Evolutionary conservation across 768 basidiomycete species (phyloP), one percentile per base, ranked within the genome.

Genomic region (Suillus decipiens): DNA sequence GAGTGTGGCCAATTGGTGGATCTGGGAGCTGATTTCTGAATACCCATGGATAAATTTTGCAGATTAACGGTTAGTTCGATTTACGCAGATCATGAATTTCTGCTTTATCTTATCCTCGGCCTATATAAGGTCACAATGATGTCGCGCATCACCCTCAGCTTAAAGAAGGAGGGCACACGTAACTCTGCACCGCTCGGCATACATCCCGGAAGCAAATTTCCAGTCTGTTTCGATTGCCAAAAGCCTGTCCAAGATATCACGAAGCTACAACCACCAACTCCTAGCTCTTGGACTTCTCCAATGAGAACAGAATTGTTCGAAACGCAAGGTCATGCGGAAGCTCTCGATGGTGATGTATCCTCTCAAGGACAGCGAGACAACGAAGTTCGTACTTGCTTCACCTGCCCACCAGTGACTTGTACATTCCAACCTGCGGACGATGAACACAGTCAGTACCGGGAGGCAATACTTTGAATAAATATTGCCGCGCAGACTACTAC

Each of bases 131-230:
- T 89, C 12, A 78, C 84, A 0, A 89, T 88, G 84, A 87, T 88
- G 81, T 88, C 86, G 3, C 81, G 88, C 14, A 88, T 89, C 57
- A 88, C 87, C 0, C 79, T 89, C 36, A 85, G 82, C 69, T 78
- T 88, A 14, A 83, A 77, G 72, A 84, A 82, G 70, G 75, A 73
- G 43, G 60, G 54, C 15, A 7, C 19, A 10, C 59, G 22, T 15
- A 34, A 42, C 24, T 42, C 63, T n/a, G 34, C 22, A 10, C 33
- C 39, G 17, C 24, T 28, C 24, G 39, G 41, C 37, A 56, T 14
- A 56, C 36, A 56, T 24, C 24, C 17, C 6, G 22, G 17, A 39
- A 39, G 37, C 24, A 56, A 17, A 39, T 41, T 41, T 1, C 56
- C 37, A 3, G 17, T 28, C 37, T 41, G 5, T 24, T 57, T 57